Base-by-base conservation (phyloP, 306 rosid genomes). In the Lotus japonicus region DNA sequence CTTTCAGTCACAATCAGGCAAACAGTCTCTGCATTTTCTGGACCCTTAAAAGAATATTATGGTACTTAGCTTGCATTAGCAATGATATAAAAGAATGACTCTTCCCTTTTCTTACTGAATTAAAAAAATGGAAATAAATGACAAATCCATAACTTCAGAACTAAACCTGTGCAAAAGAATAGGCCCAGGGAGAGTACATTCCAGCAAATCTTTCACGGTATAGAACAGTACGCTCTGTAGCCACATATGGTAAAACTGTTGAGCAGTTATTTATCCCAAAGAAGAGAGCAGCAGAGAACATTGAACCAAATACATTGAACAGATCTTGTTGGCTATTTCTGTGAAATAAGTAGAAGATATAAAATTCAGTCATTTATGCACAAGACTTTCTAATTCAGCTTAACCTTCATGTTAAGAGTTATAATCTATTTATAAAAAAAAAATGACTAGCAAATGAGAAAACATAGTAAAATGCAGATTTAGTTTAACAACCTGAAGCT, bases 171-270 rank as follows among this genome's bases (percentile, higher is more conserved):
- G 95, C 87, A 42, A 80, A 72, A 15, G 95, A 84, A 57, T 84
- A 84, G 36, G 91, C 89, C 84, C 85, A 80, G 2, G 87, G 77
- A 36, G 87, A 86, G 64, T 80, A 86, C 95, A 88, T 88, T 75
- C 91, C 91, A 11, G 89, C 83, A 70, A 75, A 86, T 68, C 56
- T 83, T 80, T 86, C 95, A 7, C 89, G 82, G 60, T 80, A 82
- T 28, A 88, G 63, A 63, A 88, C 87, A 9, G 42, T 76, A 23
- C 91, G 84, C 64, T 88, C 95, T 16, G 77, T 73, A 11, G 87
- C 82, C 58, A 85, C 86, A 41, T 69, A 5, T 6, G 86, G 83
- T 15, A 75, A 74, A 72, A 88, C 87, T 5, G 84, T 71, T 21
- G 89, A 67, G 85, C 88, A 80, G 66, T 86, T 88, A 75, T 64